These are phyloP conservation scores for Penicillium odoratum DNA, from an alignment of 495 filamentous ascomycete genomes.

Conservation along the genomic window DNA sequence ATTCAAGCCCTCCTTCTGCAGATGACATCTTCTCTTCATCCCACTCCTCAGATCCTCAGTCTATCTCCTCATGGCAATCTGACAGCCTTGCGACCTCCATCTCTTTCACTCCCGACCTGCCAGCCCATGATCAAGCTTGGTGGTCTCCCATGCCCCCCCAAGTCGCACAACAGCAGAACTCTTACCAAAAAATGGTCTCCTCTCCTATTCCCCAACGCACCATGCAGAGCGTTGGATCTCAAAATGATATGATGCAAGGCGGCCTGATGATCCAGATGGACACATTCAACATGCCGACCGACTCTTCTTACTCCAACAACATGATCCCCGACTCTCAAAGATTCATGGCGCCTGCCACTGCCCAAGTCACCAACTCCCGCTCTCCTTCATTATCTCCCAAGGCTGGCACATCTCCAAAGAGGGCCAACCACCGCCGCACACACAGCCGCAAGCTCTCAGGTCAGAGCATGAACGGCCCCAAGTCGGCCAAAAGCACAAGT, in stretches of 20 bases:
- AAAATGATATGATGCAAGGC: constrained; percentile 43
- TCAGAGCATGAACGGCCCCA: constrained; percentile 37
- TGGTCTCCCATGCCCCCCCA: constrained; percentile 45
- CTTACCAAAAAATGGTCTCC: constrained; percentile 38
- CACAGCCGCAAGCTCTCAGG: constrained; percentile 41
- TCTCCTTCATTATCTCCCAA: constrained; percentile 46
- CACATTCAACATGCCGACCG: constrained; percentile 38
- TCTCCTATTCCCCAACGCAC: constrained; percentile 36
- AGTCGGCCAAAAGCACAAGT: constrained; percentile 36
- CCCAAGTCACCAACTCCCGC: constrained; percentile 32
- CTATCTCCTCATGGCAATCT: constrained; percentile 48
- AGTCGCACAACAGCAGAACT: constrained; percentile 37
- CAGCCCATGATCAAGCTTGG: constrained; percentile 43
- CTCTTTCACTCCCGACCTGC: constrained; percentile 44
- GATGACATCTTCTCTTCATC: constrained; percentile 48
- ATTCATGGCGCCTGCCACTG: constrained; percentile 32
- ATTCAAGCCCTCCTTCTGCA: constrained; percentile 43
- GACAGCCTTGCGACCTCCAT: constrained; percentile 40
- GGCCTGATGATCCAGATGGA: constrained; percentile 51
- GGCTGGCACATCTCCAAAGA: constrained; percentile 32
- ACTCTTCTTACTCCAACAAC: constrained; percentile 33
- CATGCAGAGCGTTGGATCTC: constrained; percentile 32
- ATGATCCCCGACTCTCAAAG: constrained; percentile 30
- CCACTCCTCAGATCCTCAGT: constrained; percentile 46
- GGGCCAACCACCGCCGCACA: constrained; percentile 31